These are phyloP conservation scores for Apiotrichum montevideense DNA, from an alignment of 1,284 basidiomycete genomes.

Conservation along the genomic window DNA sequence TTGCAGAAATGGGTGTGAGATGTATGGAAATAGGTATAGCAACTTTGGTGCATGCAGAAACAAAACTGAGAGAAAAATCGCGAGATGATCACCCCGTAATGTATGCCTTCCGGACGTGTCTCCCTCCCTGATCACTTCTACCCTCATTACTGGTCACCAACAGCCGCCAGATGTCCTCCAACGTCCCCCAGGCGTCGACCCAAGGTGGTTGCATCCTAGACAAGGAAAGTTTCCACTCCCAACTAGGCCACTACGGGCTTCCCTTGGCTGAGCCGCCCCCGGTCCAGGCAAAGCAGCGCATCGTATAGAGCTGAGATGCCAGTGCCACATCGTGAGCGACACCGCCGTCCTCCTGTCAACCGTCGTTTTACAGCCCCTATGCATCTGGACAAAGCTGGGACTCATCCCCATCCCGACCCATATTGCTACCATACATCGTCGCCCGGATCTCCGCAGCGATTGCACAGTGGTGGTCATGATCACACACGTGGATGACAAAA, in stretches of 20 bases:
- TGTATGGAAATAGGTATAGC: neutral
- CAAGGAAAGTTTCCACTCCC: neutral
- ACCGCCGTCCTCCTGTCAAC: neutral
- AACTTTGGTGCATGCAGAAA: neutral
- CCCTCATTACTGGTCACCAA: neutral
- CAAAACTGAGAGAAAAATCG: neutral
- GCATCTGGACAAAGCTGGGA: neutral
- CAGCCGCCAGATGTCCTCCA: neutral
- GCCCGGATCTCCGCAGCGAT: neutral
- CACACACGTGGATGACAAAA: neutral
- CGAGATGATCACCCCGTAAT: neutral
- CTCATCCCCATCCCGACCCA: neutral
- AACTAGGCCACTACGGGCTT: neutral
- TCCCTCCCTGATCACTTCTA: neutral
- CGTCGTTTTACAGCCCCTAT: neutral
- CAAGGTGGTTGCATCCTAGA: neutral
- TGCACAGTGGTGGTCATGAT: neutral
- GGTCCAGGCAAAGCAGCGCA: no score
- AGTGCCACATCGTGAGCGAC: neutral
- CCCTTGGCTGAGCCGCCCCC: no score
- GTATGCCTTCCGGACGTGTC: neutral
- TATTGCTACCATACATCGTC: neutral
- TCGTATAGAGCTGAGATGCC: neutral
- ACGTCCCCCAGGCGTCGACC: neutral
- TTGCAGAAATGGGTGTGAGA: neutral